phyloP scores from a whole-genome alignment of 2,329 filamentous ascomycete species.

The Venturia asperata region DNA sequence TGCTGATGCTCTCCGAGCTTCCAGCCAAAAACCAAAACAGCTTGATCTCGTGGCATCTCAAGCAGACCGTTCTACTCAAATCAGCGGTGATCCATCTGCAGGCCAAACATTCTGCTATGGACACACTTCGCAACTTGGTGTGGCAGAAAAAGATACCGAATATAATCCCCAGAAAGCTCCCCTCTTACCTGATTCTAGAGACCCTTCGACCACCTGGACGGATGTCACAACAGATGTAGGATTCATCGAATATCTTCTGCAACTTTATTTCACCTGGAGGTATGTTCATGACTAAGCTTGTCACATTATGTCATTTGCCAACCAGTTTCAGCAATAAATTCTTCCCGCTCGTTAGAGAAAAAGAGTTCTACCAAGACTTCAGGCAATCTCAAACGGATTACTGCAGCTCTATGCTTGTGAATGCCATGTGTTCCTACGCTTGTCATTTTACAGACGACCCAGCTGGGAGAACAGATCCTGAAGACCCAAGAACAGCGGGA shows the following conservation, averaged over 20 bases:
- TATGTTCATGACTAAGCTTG: not conserved
- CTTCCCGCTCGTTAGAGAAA: constrained; percentile 64
- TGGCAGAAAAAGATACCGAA: constrained; percentile 28
- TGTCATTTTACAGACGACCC: constrained; percentile 62
- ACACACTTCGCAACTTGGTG: constrained; percentile 28
- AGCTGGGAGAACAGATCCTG: constrained; percentile 54
- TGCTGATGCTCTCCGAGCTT: constrained; percentile 35
- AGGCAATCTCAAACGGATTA: constrained; percentile 53
- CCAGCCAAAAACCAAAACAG: constrained; percentile 31
- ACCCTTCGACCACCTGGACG: constrained; percentile 47
- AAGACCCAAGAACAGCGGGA: constrained; percentile 58
- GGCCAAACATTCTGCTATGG: constrained; percentile 22
- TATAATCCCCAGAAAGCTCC: constrained; percentile 17
- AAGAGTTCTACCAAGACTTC: constrained; percentile 63
- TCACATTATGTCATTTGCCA: not conserved
- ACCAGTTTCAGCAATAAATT: constrained; percentile 52
- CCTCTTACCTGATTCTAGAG: constrained; percentile 20
- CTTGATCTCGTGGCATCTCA: constrained; percentile 23
- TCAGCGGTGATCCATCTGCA: constrained; percentile 32
- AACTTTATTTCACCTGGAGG: constrained; percentile 62
- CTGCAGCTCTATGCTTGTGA: constrained; percentile 61
- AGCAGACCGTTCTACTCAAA: constrained; percentile 14
- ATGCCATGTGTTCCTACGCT: constrained; percentile 57
- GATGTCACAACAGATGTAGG: constrained; percentile 50
- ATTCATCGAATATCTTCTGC: constrained; percentile 57